These are phyloP conservation scores for Oryza coarctata DNA, from an alignment of 176 grass and related monocot genomes.

Conservation along the genomic window DNA sequence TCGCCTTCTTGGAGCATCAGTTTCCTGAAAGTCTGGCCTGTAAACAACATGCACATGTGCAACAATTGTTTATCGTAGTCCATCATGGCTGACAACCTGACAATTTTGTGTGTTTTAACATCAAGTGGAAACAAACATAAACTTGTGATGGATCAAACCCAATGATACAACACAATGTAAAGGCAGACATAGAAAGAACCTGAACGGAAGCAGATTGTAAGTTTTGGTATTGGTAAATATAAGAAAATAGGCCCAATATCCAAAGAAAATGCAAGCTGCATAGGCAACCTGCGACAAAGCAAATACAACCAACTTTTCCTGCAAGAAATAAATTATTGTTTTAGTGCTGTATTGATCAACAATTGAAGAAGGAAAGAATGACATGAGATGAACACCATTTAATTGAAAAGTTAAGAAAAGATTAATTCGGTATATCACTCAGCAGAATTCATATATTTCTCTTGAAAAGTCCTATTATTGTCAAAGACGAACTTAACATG, in stretches of 20 bases:
- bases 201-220: constrained; percentile 67
- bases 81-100: constrained; percentile 68
- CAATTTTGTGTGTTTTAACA: constrained; percentile 26
- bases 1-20: constrained; percentile 97
- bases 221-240: constrained; percentile 43
- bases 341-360: constrained; percentile 22
- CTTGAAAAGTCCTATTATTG: constrained; percentile 1
- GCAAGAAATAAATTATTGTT: constrained; percentile 43
- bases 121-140: constrained; percentile 20
- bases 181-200: constrained; percentile 47
- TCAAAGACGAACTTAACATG: constrained; percentile 4
- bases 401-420: background rate
- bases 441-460: constrained; percentile 6
- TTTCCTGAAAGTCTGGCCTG: constrained; percentile 84
- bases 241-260: constrained; percentile 92
- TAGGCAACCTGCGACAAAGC: constrained; percentile 83
- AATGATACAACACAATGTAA: constrained; percentile 17
- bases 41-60: constrained; percentile 98
- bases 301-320: constrained; percentile 87
- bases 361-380: constrained; percentile 24
- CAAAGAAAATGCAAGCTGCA: constrained; percentile 65
- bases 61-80: constrained; percentile 80
- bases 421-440: background rate
- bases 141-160: constrained; percentile 22
- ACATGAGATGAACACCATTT: background rate